These are phyloP conservation scores for Shiraia bambusicola DNA, from an alignment of 2,329 filamentous ascomycete genomes.

Conservation along the genomic window DNA sequence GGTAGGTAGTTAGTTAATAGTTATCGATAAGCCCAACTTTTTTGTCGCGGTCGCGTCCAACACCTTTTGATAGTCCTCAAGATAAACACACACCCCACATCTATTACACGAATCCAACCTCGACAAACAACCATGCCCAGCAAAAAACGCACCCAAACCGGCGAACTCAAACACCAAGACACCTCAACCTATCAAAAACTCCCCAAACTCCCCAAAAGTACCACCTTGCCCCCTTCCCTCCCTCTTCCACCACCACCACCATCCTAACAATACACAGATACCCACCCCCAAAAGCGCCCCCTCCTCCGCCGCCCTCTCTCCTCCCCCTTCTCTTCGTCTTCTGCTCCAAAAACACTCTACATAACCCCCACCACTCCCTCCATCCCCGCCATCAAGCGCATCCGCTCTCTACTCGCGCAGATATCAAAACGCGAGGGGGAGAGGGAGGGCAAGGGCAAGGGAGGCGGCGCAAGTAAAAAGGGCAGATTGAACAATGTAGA, in stretches of 20 bases:
- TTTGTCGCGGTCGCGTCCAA: conserved; percentile 14
- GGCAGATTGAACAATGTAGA: conserved; percentile 31
- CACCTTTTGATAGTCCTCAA: not conserved
- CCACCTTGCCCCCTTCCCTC: conserved; percentile 1
- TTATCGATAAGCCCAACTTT: conserved; percentile 21
- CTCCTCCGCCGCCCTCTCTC: conserved; percentile 59
- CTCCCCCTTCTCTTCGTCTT: conserved; percentile 54
- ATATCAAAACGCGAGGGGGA: conserved; percentile 56
- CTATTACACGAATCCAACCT: not conserved
- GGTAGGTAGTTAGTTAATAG: too few species aligned
- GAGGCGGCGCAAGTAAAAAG: conserved; percentile 19
- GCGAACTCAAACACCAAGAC: conserved; percentile 20
- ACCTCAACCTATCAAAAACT: conserved; percentile 12
- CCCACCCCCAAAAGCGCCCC: conserved; percentile 57
- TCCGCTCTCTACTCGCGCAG: conserved; percentile 62
- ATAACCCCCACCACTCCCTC: conserved; percentile 66
- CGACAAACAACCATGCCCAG: conserved; percentile 15
- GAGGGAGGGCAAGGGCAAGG: too few species aligned
- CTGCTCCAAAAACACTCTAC: conserved; percentile 62
- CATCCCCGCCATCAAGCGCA: conserved; percentile 66
- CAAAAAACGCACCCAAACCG: conserved; percentile 29
- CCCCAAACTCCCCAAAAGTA: conserved; percentile 27
- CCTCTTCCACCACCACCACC: conserved; percentile 4
- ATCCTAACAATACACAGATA: conserved; percentile 47
- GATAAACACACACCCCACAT: not conserved